Evolutionary conservation across 2,329 filamentous ascomycete species (phyloP).

Genomic region (Fusarium neocosmosporiellum): DNA sequence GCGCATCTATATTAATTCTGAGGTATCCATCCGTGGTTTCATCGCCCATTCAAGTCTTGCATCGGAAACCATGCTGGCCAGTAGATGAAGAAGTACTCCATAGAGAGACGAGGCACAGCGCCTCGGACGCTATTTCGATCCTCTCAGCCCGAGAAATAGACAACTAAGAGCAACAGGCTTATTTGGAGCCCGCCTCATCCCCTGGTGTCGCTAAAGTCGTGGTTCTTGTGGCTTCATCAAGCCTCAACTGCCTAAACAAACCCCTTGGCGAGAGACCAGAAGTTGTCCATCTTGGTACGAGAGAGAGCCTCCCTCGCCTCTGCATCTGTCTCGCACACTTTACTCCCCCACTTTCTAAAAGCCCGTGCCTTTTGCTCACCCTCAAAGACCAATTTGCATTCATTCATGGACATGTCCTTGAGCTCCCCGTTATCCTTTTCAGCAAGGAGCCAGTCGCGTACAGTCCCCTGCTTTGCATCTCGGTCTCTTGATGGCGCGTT

Average conservation of each 20-base stretch:
- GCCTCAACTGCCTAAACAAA: conserved; percentile 25
- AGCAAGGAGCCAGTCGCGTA: conserved; percentile 81
- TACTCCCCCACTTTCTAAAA: conserved; percentile 89
- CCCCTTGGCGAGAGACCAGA: conserved; percentile 91
- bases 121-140: not conserved
- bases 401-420: conserved; percentile 85
- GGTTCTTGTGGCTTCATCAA: not conserved
- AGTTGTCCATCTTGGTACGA: conserved; percentile 90
- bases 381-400: conserved; percentile 88
- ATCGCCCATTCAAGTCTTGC: not conserved
- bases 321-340: conserved; percentile 92
- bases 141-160: not conserved
- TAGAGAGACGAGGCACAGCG: not conserved
- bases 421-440: conserved; percentile 82
- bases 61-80: not conserved
- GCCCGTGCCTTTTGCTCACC: conserved; percentile 83
- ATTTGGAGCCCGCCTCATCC: conserved; percentile 4
- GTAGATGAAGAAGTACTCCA: not conserved
- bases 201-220: not conserved
- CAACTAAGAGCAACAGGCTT: not conserved
- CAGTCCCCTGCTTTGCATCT: conserved; percentile 69
- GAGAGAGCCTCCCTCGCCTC: conserved; percentile 85
- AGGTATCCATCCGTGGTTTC: not conserved
- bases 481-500: conserved; percentile 77
- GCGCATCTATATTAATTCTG: not conserved